Base-by-base conservation (phyloP, 1,284 basidiomycete genomes). In the Austropuccinia psidii region DNA sequence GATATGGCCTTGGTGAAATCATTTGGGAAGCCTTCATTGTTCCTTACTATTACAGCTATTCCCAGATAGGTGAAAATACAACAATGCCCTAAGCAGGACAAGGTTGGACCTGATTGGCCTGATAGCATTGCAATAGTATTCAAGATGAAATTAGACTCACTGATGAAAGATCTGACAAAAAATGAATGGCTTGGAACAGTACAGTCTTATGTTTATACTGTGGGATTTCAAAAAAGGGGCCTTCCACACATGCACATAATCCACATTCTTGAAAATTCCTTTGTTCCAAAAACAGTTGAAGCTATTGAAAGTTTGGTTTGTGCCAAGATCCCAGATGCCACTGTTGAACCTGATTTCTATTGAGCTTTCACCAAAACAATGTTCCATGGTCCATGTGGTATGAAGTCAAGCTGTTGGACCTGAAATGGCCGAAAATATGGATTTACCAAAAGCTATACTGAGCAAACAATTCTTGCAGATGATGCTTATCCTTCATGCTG, bases 241-340 rank as follows among this genome's bases (percentile, higher is more conserved):
- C 80, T 85, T 0, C 84, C 84, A 2, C 84, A 85, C 62, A 81
- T 83, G 75, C 85, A 86, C 70, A 78, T 85, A 1, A 83, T 83
- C 68, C 75, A 85, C 1, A 67, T 67, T 1, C 29, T 67, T 6
- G 19, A 50, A 39, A 72, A 80, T 0, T 50, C 77, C 0, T 70
- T 77, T 45, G 83, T 82, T 50, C 75, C 84, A 3, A 68, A 65
- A 0, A 80, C 78, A 0, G 77, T 82, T 0, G 77, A 77, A 1
- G 80, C 81, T 15, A 78, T 86, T 37, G 83, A 86, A 74, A 60
- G 74, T 0, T 62, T 79, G 17, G 81, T 85, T 17, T 82, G 70
- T 17, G 83, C 85, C 9, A 54, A 78, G 1, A 80, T 82, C 75
- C 85, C 85, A 15, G 82, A 85, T 75, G 80, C 78, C 0, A 76